Evolutionary conservation across 1,139 yeast genomes (phyloP).

Genomic region (Pichia sp.): DNA sequence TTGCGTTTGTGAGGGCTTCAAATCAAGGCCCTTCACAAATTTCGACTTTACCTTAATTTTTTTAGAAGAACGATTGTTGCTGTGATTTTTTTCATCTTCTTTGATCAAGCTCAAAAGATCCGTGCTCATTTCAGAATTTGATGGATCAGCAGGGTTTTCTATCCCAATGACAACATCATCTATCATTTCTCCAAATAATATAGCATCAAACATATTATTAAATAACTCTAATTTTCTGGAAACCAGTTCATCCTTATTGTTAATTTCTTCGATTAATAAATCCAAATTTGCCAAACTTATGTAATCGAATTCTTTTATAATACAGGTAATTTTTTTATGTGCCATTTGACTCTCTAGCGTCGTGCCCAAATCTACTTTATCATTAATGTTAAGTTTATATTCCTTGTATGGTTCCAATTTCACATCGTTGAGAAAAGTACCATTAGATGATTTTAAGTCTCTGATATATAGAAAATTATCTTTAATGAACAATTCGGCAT

Average conservation of each 20-base stretch:
- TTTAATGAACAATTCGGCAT: constrained; percentile 74
- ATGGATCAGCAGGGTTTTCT: background rate
- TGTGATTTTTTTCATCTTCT: background rate
- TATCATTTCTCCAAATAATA: constrained; percentile 68
- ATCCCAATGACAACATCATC: constrained; percentile 18
- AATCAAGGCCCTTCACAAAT: constrained; percentile 16
- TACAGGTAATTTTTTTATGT: constrained; percentile 79
- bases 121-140: background rate
- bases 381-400: constrained; percentile 61
- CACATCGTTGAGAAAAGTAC: constrained; percentile 79
- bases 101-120: constrained; percentile 19
- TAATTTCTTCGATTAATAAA: constrained; percentile 14
- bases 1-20: constrained; percentile 20
- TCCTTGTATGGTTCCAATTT: constrained; percentile 55
- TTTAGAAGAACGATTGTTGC: background rate
- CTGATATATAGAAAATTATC: constrained; percentile 60
- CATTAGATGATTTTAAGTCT: constrained; percentile 88
- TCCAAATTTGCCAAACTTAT: constrained; percentile 27
- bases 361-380: constrained; percentile 80
- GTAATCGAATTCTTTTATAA: constrained; percentile 55
- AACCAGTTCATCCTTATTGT: constrained; percentile 18
- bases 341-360: constrained; percentile 78
- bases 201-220: constrained; percentile 49
- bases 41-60: background rate
- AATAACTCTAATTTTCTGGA: constrained; percentile 28